Conservation (phyloP, 78 protist species). For the Cavenderia fasciculata region DNA sequence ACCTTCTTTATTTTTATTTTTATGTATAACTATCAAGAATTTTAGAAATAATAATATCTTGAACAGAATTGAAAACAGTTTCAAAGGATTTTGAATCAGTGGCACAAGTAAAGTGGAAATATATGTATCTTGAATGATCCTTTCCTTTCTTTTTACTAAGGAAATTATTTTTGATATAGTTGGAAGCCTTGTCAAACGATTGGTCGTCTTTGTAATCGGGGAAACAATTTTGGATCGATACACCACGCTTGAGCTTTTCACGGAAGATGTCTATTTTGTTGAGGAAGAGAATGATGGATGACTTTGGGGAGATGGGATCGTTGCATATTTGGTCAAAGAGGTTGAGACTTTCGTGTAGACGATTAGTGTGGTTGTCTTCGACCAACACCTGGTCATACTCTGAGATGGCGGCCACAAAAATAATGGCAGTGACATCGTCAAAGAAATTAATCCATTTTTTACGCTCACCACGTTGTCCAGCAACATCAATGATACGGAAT, state of each 20-base stretch:
- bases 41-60: slow-evolving; percentile 64
- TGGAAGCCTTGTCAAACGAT: slow-evolving; percentile 70
- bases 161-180: slow-evolving; percentile 62
- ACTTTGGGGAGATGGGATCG: slow-evolving; percentile 53
- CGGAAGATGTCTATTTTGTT: slow-evolving; percentile 87
- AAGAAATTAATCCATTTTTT: slow-evolving; percentile 88
- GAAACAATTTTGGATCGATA: slow-evolving; percentile 57
- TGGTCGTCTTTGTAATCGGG: slow-evolving; percentile 76
- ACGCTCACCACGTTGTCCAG: slow-evolving; percentile 92
- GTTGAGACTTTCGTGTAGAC: slow-evolving; percentile 76
- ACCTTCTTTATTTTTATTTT: no score
- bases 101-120: slow-evolving; percentile 77
- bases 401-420: slow-evolving; percentile 84
- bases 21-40: no score
- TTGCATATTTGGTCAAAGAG: slow-evolving; percentile 83
- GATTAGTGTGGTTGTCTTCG: slow-evolving; percentile 79
- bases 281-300: slow-evolving; percentile 81
- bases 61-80: slow-evolving; percentile 66
- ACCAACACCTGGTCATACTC: slow-evolving; percentile 72
- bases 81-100: slow-evolving; percentile 77
- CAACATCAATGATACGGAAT: slow-evolving; percentile 86
- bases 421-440: slow-evolving; percentile 86
- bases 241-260: slow-evolving; percentile 77
- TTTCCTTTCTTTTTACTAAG: slow-evolving; percentile 37
- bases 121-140: slow-evolving; percentile 26